Base-by-base conservation (phyloP, 1,284 basidiomycete genomes). In the Austropuccinia psidii region DNA sequence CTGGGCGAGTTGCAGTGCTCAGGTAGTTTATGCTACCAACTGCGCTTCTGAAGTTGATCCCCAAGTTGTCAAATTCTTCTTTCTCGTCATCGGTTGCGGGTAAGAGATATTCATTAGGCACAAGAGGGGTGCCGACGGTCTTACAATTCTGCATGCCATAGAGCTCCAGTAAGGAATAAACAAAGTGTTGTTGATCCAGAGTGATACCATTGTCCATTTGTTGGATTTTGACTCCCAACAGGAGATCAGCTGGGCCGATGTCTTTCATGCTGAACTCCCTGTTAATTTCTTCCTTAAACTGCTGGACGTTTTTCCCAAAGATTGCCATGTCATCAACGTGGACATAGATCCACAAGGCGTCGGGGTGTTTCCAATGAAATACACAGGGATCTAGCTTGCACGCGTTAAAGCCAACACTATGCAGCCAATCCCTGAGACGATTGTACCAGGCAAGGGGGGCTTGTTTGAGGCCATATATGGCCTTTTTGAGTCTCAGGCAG, bases 1-100 rank as follows among this genome's bases (percentile, higher is more conserved):
- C 61, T 3, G 61, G 61, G 3, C 61, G 37, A 11, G 61, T 64
- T 4, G 21, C 8, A 11, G 24, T 9, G 21, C 31, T 41, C 7
- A 61, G 24, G 37, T 61, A 61, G 57, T 61, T 61, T n/a, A 61
- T 19, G 17, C 31, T 4, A 9, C 58, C 58, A 35, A 61, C 35
- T 7, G 39, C 8, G 9, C 27, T 7, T 8, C 58, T 17, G 21
- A 35, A 61, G 58, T 61, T 61, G 19, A 61, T 11, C 3, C 31
- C 31, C 11, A 21, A 4, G n/a, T 17, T 61, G 3, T 4, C 13
- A 35, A 61, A 37, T 13, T 4, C 27, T 4, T 5, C 6, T 4
- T 17, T 15, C 27, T 61, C 58, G 4, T 35, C 58, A 19, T 31
- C 19, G 8, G 58, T 37, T 4, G 58, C 58, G n/a, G 21, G 33